These are phyloP conservation scores for Apiotrichum veenhuisii DNA, from an alignment of 1,284 basidiomycete species.

Conservation along the genomic window DNA sequence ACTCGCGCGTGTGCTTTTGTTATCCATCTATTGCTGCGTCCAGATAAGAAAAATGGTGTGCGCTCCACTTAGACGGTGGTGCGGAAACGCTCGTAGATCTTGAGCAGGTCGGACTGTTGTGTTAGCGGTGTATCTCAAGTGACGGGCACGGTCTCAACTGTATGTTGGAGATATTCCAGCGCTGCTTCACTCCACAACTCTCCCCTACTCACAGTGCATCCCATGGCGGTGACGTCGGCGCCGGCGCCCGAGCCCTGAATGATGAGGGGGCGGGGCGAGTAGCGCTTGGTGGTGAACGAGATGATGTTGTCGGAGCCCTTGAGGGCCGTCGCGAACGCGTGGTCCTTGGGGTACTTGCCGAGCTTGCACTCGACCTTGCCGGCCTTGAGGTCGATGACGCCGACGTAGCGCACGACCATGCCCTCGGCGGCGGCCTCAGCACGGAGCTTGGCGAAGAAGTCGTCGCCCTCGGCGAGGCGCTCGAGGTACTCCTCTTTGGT, in stretches of 20 bases:
- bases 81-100: conserved; percentile 45
- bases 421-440: conserved; percentile 71
- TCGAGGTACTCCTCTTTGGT: conserved; percentile 78
- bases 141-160: neutral
- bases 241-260: conserved; percentile 95
- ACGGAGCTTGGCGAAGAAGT: conserved; percentile 69
- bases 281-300: conserved; percentile 90
- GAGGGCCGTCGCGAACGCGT: conserved; percentile 92
- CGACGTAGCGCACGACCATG: conserved; percentile 87
- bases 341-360: conserved; percentile 81
- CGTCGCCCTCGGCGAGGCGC: conserved; percentile 79
- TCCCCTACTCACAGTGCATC: conserved; percentile 57
- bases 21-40: neutral
- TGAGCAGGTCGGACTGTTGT: conserved; percentile 47
- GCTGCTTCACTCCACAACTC: neutral
- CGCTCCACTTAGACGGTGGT: conserved; percentile 1
- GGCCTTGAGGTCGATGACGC: conserved; percentile 78
- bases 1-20: no score
- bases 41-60: neutral
- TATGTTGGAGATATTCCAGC: no score
- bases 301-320: conserved; percentile 97
- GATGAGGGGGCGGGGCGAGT: conserved; percentile 77
- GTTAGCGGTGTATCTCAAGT: neutral
- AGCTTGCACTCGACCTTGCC: conserved; percentile 79
- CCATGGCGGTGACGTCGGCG: conserved; percentile 97